phyloP scores from a whole-genome alignment of 2,329 filamentous ascomycete species.

The Venturia asperata region DNA sequence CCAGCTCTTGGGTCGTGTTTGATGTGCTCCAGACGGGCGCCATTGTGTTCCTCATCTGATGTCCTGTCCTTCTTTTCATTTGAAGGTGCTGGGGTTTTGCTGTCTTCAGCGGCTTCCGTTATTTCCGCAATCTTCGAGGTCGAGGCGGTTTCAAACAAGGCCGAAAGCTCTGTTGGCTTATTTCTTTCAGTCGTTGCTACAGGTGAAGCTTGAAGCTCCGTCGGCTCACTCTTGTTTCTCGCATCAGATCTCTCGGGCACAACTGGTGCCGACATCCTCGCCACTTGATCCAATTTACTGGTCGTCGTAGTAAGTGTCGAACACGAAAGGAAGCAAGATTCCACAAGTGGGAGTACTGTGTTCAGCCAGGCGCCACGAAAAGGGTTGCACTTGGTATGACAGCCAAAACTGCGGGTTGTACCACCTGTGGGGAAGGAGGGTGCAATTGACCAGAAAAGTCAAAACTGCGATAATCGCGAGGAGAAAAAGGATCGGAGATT shows the following conservation, averaged over 20 bases:
- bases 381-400: neutral
- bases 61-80: neutral
- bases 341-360: neutral
- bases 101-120: neutral
- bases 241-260: neutral
- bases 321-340: neutral
- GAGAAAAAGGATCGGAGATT: too few species aligned
- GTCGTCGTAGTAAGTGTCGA: neutral
- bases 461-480: neutral
- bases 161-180: neutral
- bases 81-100: neutral
- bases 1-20: slow-evolving; percentile 6
- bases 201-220: neutral
- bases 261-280: neutral
- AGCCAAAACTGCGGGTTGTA: neutral
- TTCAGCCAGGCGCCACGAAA: slow-evolving; percentile 1
- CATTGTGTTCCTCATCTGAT: neutral
- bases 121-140: neutral
- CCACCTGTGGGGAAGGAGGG: neutral
- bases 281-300: neutral
- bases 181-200: neutral
- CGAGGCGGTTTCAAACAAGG: neutral
- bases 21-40: neutral
- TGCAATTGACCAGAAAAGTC: neutral
- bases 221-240: neutral